A percentile compares a stretch with the other conserved stretches of the same genome.
Evolutionary conservation across 116 monocot species (phyloP).

Genomic region (Dioscorea cayenensis): DNA sequence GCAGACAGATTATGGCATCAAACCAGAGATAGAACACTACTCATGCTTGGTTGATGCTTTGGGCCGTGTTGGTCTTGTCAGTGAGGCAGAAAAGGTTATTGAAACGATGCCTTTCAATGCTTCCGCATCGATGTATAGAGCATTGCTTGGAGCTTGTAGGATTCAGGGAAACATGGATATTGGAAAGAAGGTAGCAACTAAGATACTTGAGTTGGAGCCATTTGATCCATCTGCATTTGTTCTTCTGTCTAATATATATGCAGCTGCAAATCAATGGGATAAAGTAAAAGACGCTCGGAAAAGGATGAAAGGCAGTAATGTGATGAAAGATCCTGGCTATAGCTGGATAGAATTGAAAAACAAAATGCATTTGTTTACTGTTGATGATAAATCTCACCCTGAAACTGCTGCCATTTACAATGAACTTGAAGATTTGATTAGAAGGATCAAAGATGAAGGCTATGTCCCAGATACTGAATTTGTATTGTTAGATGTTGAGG

Average conservation of each 20-base stretch:
- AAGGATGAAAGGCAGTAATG: slow-evolving; percentile 47
- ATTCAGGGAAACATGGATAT: slow-evolving; percentile 37
- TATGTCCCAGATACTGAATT: slow-evolving; percentile 41
- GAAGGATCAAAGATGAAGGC: slow-evolving; percentile 34
- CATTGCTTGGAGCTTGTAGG: slow-evolving; percentile 71
- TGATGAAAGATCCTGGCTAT: slow-evolving; percentile 71
- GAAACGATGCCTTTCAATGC: slow-evolving; percentile 60
- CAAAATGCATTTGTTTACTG: slow-evolving; percentile 36
- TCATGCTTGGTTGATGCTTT: slow-evolving; percentile 71
- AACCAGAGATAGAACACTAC: slow-evolving; percentile 63
- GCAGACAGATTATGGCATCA: slow-evolving; percentile 34
- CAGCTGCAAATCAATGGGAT: slow-evolving; percentile 43
- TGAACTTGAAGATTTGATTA: slow-evolving; percentile 32
- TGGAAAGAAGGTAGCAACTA: slow-evolving; percentile 36
- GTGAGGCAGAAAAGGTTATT: slow-evolving; percentile 52
- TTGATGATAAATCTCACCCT: slow-evolving; percentile 35
- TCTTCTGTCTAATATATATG: slow-evolving; percentile 73
- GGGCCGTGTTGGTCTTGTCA: slow-evolving; percentile 46
- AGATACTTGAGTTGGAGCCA: slow-evolving; percentile 44
- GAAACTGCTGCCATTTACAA: slow-evolving; percentile 21
- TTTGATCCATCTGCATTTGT: slow-evolving; percentile 66
- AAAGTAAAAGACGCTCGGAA: slow-evolving; percentile 33
- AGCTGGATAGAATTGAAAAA: slow-evolving; percentile 22
- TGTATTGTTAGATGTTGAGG: slow-evolving; percentile 37
- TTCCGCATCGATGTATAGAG: slow-evolving; percentile 39